Base-by-base conservation (phyloP, 176 grass and related monocot genomes). In the Tillandsia leiboldiana region DNA sequence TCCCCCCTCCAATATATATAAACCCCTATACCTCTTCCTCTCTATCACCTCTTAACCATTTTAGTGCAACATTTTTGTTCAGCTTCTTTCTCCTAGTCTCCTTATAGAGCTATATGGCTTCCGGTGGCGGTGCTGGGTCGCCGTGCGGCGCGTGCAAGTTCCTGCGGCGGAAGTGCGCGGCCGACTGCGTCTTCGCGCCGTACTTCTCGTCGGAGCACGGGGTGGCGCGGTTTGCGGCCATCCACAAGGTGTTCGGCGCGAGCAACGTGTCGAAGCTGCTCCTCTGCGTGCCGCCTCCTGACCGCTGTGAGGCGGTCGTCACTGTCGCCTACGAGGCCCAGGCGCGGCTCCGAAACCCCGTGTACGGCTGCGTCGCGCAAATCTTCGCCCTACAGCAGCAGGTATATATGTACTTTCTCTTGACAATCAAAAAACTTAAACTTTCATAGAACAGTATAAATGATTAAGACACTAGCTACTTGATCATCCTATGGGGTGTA, bases 231-330 rank as follows among this genome's bases (percentile, higher is more conserved):
- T 67, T 67, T 12, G 65, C 65, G 13, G 65, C 65, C 7, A 67
- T 67, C 28, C 65, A 67, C 13, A 67, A 67, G 65, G 65, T 67
- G 12, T 67, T 67, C 13, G 65, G 65, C 1, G 65, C 65, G 4
- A 67, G 65, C 28, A 67, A 67, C 65, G 65, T 49, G 28, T 67
- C 65, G 13, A 67, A 67, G 65, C 13, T 67, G 28, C 65, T 67
- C 13, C 65, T 67, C 6, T 33, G 48, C 29, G 26, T 67, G 7
- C 65, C 33, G 13, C 26, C 17, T 3, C 14, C 33, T 5, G 65
- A 67, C 65, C 65, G 65, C 12, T 67, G 65, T 15, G 65, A 67
- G 65, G 65, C 65, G 33, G 15, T 67, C 3, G 65, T 67, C 13
- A 67, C 28, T 4, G n/a, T 67, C 5, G 65, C 33, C 33, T 67